Base-by-base conservation (phyloP, 2,329 filamentous ascomycete genomes). In the Tolypocladium inflatum region DNA sequence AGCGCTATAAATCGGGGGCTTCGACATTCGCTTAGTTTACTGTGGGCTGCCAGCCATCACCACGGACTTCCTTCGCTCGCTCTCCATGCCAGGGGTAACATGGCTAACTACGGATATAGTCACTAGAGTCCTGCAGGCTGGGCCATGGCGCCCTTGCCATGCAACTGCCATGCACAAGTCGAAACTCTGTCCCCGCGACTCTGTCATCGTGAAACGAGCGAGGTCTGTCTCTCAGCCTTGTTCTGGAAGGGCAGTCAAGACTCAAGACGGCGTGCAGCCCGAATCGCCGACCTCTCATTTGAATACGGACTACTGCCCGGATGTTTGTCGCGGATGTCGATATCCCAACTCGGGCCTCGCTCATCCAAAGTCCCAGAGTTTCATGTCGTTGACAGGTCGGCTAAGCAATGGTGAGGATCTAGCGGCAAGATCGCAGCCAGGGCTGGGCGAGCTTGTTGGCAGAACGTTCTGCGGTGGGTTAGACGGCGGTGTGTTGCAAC, bases 131-230 rank as follows among this genome's bases (percentile, higher is more conserved):
- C 30, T 35, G 19, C 30, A 13, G 48, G 48, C 30, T n/a, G 26
- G 23, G 9, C 26, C 48, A 10, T 11, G 26, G 11, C 17, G n/a
- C 23, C 23, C 23, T 30, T 30, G 30, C 17, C 48, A 35, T n/a
- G 45, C 45, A 50, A 50, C 45, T 50, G 23, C 52, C 52, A n/a
- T 35, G 56, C 59, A 56, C 50, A 55, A 52, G 48, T 17, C 52
- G 57, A 58, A 58, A 58, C 59, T 45, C n/a, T 15, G 37, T 56
- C 39, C 48, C 55, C 54, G 13, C 38, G 57, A 30, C 19, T 45
- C 43, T 60, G 26, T 13, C 33, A 50, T 54, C 62, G 52, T 58
- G 61, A 64, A 63, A 59, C 56, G 57, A 50, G 38, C 51, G 54
- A 45, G n/a, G 37, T 37, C 8, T 35, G 33, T 51, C 30, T 45